phyloP scores from a whole-genome alignment of 805 yeast genomes.

The Kodamaea kaohsiungensis region DNA sequence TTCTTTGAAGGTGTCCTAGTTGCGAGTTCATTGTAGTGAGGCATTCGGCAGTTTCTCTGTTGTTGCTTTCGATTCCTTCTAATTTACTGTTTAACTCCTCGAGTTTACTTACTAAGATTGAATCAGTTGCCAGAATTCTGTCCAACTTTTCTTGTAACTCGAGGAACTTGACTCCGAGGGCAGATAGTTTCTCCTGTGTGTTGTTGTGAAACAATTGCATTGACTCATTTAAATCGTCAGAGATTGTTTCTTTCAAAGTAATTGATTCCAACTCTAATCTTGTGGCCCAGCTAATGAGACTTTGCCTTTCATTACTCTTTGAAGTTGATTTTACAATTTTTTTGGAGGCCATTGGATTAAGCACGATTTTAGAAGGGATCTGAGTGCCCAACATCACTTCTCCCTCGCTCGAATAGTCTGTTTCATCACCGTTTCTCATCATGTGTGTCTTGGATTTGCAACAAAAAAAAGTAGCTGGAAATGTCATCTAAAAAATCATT shows the following conservation, averaged over 20 bases:
- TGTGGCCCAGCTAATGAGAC: slow-evolving; percentile 30
- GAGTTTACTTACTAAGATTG: not conserved
- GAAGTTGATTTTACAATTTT: not conserved
- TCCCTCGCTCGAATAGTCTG: slow-evolving; percentile 24
- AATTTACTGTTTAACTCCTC: not conserved
- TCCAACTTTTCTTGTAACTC: not conserved
- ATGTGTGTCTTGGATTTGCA: slow-evolving; percentile 3
- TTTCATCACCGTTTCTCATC: slow-evolving; percentile 12
- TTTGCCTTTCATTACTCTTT: slow-evolving; percentile 4
- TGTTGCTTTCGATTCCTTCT: not conserved
- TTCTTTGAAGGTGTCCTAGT: not conserved
- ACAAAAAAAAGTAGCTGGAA: slow-evolving; percentile 3
- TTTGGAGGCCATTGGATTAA: not conserved
- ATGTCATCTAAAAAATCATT: slow-evolving; percentile 1
- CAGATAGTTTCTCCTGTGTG: not conserved
- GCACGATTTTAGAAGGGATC: slow-evolving; percentile 1
- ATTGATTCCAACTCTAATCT: slow-evolving; percentile 31
- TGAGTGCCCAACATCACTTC: slow-evolving; percentile 13
- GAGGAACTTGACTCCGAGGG: not conserved
- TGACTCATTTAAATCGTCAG: not conserved
- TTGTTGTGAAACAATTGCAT: not conserved
- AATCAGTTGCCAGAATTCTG: not conserved
- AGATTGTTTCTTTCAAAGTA: slow-evolving; percentile 21
- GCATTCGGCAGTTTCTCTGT: not conserved
- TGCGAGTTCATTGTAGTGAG: not conserved